Evolutionary conservation across 306 rosid genomes (phyloP).

Genomic region (Trifolium dubium): DNA sequence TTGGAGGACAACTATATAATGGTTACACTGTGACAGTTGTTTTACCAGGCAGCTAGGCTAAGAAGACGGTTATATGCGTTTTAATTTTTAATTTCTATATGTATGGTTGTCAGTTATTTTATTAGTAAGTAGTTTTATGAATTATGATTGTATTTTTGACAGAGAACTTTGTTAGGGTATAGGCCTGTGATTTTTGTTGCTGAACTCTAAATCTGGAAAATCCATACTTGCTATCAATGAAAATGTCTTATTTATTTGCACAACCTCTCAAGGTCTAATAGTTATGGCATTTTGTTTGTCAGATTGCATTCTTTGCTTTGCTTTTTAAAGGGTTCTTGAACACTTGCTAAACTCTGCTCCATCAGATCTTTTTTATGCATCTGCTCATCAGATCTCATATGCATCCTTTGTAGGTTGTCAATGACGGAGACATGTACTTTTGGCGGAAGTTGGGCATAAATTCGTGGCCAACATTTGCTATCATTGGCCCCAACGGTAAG

Average conservation of each 20-base stretch:
- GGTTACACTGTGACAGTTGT: background rate
- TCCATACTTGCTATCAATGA: conserved; percentile 3
- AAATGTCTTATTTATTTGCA: background rate
- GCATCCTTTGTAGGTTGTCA: conserved; percentile 72
- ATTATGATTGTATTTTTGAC: background rate
- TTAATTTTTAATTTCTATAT: conserved; percentile 1
- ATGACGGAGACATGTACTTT: conserved; percentile 92
- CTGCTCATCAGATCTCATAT: conserved; percentile 29
- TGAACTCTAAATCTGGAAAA: conserved; percentile 14
- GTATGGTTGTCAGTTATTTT: conserved; percentile 7
- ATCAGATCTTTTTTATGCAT: conserved; percentile 23
- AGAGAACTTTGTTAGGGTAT: background rate
- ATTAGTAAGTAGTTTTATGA: background rate
- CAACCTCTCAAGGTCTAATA: background rate
- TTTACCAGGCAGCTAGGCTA: background rate
- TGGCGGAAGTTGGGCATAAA: conserved; percentile 90
- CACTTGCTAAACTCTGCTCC: conserved; percentile 26
- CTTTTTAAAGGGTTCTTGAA: conserved; percentile 26
- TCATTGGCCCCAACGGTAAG: conserved; percentile 84
- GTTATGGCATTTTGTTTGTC: conserved; percentile 34
- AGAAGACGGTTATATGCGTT: background rate
- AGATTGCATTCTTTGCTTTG: conserved; percentile 16
- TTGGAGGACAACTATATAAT: background rate
- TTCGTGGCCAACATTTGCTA: conserved; percentile 98
- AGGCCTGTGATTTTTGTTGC: conserved; percentile 12